Evolutionary conservation across 192 early-diverging fungal species (phyloP), one percentile per base, ranked within the genome.

Genomic region (Diversispora epigaea): DNA sequence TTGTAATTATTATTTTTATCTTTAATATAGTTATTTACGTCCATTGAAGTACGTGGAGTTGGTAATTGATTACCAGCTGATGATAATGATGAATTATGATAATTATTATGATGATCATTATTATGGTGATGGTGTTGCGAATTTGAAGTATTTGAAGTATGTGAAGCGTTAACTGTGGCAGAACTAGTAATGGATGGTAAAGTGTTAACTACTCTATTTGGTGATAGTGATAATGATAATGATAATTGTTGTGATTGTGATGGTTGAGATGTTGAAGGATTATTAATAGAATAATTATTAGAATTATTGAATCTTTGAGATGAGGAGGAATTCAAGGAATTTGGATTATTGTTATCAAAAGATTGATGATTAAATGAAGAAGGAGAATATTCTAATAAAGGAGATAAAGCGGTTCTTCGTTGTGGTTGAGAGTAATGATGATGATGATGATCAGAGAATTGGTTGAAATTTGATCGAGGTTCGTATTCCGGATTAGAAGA

Each of bases 1-100:
- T 55, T 17, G 47, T 1, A 32, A 6, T 70, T 14, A 55, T 55
- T 19, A 14, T 32, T 32, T 32, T 32, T 32, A 32, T 32, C 25
- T 32, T 32, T 32, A 32, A 1, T 32, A 32, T 32, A 32, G 2
- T 32, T 32, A 32, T 32, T 32, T 39, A 32, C 50, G 50, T 21
- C 15, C 39, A 68, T 68, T 22, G 43, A 22, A 8, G 50, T 21
- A 10, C 32, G 47, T 55, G 32, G 68, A 12, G 50, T 70, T 15
- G 62, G 47, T 70, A 70, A 70, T 70, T 70, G 68, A 14, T 39
- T 22, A 46, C 43, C 22, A 22, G 25, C 21, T 71, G 46, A 17
- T 39, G 22, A 21, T 25, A 19, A 32, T 57, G 11, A 39, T 43
- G 14, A 41, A 43, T 19, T 17, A 47, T 43, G 55, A 25, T 22